Base-by-base conservation (phyloP, 2,329 filamentous ascomycete genomes). In the Xylariaceae sp. region DNA sequence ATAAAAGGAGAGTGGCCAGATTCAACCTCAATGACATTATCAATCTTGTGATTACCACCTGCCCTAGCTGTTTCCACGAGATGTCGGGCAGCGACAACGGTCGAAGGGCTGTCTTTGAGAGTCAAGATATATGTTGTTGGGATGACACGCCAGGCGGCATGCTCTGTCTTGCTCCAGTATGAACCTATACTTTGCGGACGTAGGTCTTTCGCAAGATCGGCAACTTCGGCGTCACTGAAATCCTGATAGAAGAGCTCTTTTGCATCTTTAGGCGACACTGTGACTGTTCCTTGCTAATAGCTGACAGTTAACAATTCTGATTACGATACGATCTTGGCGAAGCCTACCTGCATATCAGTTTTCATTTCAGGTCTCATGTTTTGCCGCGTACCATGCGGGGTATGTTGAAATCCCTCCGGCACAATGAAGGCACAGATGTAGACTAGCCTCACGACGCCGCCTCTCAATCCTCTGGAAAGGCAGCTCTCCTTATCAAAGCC, bases 201-300 rank as follows among this genome's bases (percentile, higher is more conserved):
- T 5, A 63, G 41, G 39, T 62, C 54, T 22, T 60, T 57, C 2
- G 40, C 53, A 3, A 60, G 51, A 34, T 59, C 49, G 14, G 54
- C 51, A n/a, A 57, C 42, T 7, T 44, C 56, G 17, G 45, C 45
- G 28, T 64, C 58, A 13, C 58, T 50, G 2, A 64, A 11, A 50
- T 63, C 61, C 42, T 65, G 60, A 51, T 64, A 63, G 36, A 64
- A 63, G 53, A 63, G 60, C 7, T 43, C 52, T 42, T 61, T 63
- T 5, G 54, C 57, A 44, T 65, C 54, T 28, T 62, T 51, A 0
- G 60, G 55, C 3, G 39, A 40, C 1, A 64, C 53, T 13, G 53
- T 62, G 11, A 63, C 31, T 16, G 46, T 47, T 9, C 56, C 58
- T 12, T 60, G 49, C 60, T 64, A 53, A 12, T 3, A 16, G 16